phyloP scores from a whole-genome alignment of 768 basidiomycete genomes.

The Tylopilus balloui region DNA sequence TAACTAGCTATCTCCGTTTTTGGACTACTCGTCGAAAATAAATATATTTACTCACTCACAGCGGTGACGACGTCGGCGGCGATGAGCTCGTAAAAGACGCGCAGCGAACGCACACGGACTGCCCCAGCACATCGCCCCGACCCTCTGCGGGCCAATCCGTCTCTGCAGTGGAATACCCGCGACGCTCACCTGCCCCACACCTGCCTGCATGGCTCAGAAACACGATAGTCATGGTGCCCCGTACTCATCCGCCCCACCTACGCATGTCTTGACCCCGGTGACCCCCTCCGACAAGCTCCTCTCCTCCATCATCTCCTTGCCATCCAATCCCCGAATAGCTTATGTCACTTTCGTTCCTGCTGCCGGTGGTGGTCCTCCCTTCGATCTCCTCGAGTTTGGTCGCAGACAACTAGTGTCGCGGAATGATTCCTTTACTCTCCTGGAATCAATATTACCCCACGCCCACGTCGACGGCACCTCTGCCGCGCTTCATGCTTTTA shows the following conservation, averaged over 20 bases:
- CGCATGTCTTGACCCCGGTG: slow-evolving; percentile 27
- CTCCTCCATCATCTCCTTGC: slow-evolving; percentile 44
- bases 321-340: slow-evolving; percentile 38
- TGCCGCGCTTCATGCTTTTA: slow-evolving; percentile 57
- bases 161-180: neutral
- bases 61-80: slow-evolving; percentile 18
- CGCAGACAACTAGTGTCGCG: slow-evolving; percentile 45
- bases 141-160: neutral
- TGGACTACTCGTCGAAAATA: slow-evolving; percentile 8
- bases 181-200: neutral
- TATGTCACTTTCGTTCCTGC: slow-evolving; percentile 43
- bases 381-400: slow-evolving; percentile 51
- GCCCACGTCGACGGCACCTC: slow-evolving; percentile 43
- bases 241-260: slow-evolving; percentile 7
- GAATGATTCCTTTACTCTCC: slow-evolving; percentile 36
- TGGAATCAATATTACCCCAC: slow-evolving; percentile 49
- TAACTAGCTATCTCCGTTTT: slow-evolving; percentile 24
- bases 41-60: slow-evolving; percentile 4
- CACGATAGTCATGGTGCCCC: slow-evolving; percentile 19
- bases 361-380: slow-evolving; percentile 21
- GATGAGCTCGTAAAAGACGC: slow-evolving; percentile 27
- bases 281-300: slow-evolving; percentile 40
- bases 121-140: neutral
- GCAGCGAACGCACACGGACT: slow-evolving; percentile 10
- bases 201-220: slow-evolving; percentile 28